Conservation (phyloP, 2,329 filamentous ascomycete genomes). For the Venturia effusa region DNA sequence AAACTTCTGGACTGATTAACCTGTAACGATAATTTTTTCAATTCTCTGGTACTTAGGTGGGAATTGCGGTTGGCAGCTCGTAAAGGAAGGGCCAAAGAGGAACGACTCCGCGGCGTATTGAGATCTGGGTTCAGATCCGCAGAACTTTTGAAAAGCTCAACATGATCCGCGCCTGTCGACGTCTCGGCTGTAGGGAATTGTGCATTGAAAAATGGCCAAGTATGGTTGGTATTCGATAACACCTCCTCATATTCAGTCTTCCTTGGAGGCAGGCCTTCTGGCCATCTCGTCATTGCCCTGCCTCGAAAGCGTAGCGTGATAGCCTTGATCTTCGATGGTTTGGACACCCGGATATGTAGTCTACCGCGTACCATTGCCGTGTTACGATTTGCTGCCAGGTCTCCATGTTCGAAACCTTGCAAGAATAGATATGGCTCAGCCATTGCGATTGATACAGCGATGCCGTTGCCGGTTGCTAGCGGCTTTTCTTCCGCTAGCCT, state of each 20-base stretch:
- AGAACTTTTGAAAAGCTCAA: conserved; percentile 37
- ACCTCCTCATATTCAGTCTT: conserved; percentile 78
- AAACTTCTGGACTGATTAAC: conserved; percentile 78
- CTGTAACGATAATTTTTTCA: conserved; percentile 63
- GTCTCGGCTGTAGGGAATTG: conserved; percentile 49
- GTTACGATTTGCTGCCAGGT: conserved; percentile 45
- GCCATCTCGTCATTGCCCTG: conserved; percentile 85
- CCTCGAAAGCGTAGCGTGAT: conserved; percentile 80
- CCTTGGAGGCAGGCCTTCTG: conserved; percentile 80
- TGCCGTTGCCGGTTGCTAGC: conserved; percentile 65
- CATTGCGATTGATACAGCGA: conserved; percentile 61
- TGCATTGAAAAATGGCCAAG: conserved; percentile 85
- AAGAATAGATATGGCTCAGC: conserved; percentile 75
- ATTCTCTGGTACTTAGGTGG: conserved; percentile 35
- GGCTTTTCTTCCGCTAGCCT: conserved; percentile 46
- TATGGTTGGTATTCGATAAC: conserved; percentile 78
- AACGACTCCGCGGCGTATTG: conserved; percentile 12
- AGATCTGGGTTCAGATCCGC: conserved; percentile 20
- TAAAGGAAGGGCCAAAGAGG: not conserved
- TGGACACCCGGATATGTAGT: conserved; percentile 70
- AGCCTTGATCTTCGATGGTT: conserved; percentile 86
- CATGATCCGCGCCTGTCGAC: conserved; percentile 52
- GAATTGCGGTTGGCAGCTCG: not conserved
- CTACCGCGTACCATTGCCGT: conserved; percentile 81
- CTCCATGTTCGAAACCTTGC: conserved; percentile 65